Conservation (phyloP, 805 yeast genomes). For the Candida vartiovaarae region DNA sequence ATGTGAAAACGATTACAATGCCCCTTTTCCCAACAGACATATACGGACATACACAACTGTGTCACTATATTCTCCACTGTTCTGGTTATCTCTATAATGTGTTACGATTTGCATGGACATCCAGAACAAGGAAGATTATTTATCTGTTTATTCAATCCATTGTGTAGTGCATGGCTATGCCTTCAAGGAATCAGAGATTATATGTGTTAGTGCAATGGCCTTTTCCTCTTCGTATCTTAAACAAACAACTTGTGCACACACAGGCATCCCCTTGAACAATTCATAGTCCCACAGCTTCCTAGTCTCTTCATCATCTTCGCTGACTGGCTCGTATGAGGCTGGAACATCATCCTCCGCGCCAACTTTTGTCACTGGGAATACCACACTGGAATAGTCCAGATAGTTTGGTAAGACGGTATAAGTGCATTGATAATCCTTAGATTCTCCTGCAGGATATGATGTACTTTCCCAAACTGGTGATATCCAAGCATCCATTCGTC, state of each 20-base stretch:
- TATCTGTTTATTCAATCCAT: background rate
- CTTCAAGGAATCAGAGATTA: constrained; percentile 6
- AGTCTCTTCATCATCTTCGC: constrained; percentile 25
- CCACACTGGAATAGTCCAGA: constrained; percentile 60
- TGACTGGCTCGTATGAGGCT: constrained; percentile 8
- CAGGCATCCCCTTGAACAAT: constrained; percentile 47
- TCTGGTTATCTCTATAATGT: no score
- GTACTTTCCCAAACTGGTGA: constrained; percentile 62
- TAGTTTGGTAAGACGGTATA: constrained; percentile 69
- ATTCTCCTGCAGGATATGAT: constrained; percentile 44
- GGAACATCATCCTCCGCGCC: constrained; percentile 44
- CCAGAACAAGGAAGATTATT: background rate
- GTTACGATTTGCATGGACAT: background rate
- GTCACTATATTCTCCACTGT: no score
- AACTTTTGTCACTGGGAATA: constrained; percentile 43
- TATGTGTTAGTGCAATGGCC: constrained; percentile 36
- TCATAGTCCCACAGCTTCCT: constrained; percentile 27
- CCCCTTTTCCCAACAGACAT: no score
- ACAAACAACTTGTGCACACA: constrained; percentile 42
- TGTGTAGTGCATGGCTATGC: background rate
- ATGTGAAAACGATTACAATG: background rate
- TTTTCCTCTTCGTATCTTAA: constrained; percentile 43
- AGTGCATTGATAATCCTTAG: constrained; percentile 57
- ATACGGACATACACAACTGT: no score
- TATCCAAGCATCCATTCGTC: constrained; percentile 52